Percentiles rank a stretch among this genome's conserved stretches.
Evolutionary conservation across 1,139 yeast genomes (phyloP).

Genomic region (Sugiyamaella paludigena): DNA sequence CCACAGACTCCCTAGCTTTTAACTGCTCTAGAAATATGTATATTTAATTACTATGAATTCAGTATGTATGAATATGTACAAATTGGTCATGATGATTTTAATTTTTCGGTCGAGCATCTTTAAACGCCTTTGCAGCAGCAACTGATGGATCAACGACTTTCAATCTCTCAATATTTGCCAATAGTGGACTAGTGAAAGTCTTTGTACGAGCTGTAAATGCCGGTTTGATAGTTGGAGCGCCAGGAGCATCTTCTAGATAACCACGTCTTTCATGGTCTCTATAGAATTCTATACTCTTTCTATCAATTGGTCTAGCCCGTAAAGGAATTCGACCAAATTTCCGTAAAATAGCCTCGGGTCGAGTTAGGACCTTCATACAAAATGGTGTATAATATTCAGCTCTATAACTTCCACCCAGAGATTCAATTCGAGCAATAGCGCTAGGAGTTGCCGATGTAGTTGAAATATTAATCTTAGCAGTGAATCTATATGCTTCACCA

Average conservation of each 20-base stretch:
- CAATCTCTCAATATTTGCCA: slow-evolving; percentile 29
- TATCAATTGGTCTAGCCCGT: slow-evolving; percentile 80
- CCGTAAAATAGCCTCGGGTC: slow-evolving; percentile 66
- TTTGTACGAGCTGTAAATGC: slow-evolving; percentile 27
- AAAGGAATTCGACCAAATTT: slow-evolving; percentile 79
- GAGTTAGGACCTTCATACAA: slow-evolving; percentile 69
- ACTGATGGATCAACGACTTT: slow-evolving; percentile 24
- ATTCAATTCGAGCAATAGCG: slow-evolving; percentile 73
- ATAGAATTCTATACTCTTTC: slow-evolving; percentile 78
- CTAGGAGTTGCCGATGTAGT: slow-evolving; percentile 75
- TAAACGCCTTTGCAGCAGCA: slow-evolving; percentile 8
- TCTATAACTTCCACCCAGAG: slow-evolving; percentile 66
- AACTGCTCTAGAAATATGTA: background rate
- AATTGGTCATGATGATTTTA: background rate
- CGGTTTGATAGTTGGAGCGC: slow-evolving; percentile 36
- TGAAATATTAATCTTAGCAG: slow-evolving; percentile 60
- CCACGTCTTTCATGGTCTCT: slow-evolving; percentile 73
- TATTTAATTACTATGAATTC: background rate
- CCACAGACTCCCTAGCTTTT: background rate
- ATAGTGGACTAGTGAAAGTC: slow-evolving; percentile 30
- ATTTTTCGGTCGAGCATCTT: slow-evolving; percentile 4
- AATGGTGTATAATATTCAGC: slow-evolving; percentile 67
- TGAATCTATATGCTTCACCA: slow-evolving; percentile 55
- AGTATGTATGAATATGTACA: background rate
- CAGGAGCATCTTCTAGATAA: slow-evolving; percentile 49